Evolutionary conservation across 306 rosid genomes (phyloP), one percentile per base, ranked within the genome.

Genomic region (Macrotyloma uniflorum): DNA sequence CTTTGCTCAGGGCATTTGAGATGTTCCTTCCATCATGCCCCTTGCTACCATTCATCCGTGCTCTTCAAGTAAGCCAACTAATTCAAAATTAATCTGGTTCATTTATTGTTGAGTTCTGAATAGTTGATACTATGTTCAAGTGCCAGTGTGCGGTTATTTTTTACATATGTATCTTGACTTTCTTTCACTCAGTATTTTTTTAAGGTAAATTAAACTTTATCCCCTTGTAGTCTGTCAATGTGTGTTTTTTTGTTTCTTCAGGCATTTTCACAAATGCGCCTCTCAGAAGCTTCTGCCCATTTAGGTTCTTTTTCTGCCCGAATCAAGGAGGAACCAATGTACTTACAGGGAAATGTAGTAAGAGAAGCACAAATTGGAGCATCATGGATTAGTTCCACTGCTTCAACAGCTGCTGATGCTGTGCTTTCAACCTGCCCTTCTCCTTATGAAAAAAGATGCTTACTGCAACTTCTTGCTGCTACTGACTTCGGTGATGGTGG

Each of bases 1-100:
- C 98, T 74, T 81, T 94, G 89, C 88, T 92, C 49, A 92, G 95
- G 90, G 97, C 98, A 12, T 94, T 94, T 77, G 97, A 91, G 79
- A 92, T 89, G 98, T 94, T 94, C 87, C 97, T 94, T 85, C 98
- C 98, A 40, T 94, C 98, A 30, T 90, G 97, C 83, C 88, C 97
- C 53, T 81, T 94, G 76, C 75, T 94, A 77, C 94, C 97, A 26
- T 92, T 94, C 88, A 87, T 94, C 61, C 98, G 97, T 32, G 97
- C 97, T 69, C 93, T 92, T 78, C 97, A 94, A 97, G 98, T 92
- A 82, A 66, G 88, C 83, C 67, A 64, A 65, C 74, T 78, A 70
- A 28, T 26, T 83, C 43, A 64, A 73, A 86, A 76, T 74, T 45
- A 45, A 36, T 46, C 53, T 12, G 70, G 40, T 82, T 47, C 70